These are phyloP conservation scores for Aspergillus aculeatus DNA, from an alignment of 2,329 filamentous ascomycete genomes.

Conservation along the genomic window DNA sequence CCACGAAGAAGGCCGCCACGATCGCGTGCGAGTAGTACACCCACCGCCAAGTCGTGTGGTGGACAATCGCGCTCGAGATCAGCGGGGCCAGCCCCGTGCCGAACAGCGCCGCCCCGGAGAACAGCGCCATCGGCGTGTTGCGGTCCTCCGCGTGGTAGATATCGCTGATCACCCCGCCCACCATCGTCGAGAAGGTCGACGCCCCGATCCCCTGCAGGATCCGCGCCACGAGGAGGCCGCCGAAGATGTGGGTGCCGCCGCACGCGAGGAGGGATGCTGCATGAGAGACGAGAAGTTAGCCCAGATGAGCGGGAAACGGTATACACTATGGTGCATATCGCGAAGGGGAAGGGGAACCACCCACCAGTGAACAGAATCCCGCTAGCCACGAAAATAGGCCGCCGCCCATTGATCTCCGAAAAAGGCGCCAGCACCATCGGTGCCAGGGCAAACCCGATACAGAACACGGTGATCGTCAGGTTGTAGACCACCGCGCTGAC, in stretches of 20 bases:
- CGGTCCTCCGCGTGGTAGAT: constrained; percentile 75
- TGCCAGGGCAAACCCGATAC: constrained; percentile 73
- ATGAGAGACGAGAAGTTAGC: too few species aligned
- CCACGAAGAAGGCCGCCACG: constrained; percentile 61
- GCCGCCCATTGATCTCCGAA: constrained; percentile 82
- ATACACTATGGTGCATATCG: too few species aligned
- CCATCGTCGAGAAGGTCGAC: constrained; percentile 78
- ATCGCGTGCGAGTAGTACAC: constrained; percentile 86
- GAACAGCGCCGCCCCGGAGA: constrained; percentile 73
- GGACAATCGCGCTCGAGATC: constrained; percentile 66
- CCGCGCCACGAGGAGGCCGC: constrained; percentile 71
- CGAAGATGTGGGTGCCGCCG: constrained; percentile 66
- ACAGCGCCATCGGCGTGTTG: constrained; percentile 87
- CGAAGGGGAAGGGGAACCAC: constrained; percentile 7
- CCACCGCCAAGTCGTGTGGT: constrained; percentile 74
- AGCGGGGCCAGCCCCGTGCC: constrained; percentile 80
- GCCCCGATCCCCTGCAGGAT: constrained; percentile 76
- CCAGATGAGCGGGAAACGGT: too few species aligned
- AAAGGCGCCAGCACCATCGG: constrained; percentile 89
- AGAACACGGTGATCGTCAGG: constrained; percentile 78
- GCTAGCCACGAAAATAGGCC: constrained; percentile 74
- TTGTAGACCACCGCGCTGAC: constrained; percentile 66
- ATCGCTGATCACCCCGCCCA: constrained; percentile 88
- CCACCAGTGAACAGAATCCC: constrained; percentile 66
- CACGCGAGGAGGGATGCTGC: constrained; percentile 66